Percentiles rank a stretch among this genome's conserved stretches.
phyloP scores from a whole-genome alignment of 257 asterid species.

The Linderniella brevidens region DNA sequence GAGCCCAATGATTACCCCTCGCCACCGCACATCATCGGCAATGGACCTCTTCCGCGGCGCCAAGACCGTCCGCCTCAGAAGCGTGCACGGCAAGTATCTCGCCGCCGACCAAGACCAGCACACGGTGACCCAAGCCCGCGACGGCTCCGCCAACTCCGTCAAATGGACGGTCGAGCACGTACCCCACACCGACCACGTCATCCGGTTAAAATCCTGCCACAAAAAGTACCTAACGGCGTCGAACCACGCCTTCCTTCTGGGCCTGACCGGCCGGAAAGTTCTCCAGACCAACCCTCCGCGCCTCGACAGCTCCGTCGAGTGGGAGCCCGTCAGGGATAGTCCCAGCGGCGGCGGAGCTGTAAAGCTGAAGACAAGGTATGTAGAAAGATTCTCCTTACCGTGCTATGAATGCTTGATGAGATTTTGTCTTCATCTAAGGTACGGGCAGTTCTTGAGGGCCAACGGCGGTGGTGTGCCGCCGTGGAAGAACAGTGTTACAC shows the following conservation, averaged over 20 bases:
- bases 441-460: constrained; percentile 72
- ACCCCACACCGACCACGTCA: constrained; percentile 15
- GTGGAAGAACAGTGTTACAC: constrained; percentile 88
- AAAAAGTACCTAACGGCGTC: constrained; percentile 62
- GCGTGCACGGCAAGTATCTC: constrained; percentile 48
- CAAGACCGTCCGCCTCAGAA: constrained; percentile 41
- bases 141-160: constrained; percentile 35
- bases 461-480: constrained; percentile 93
- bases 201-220: constrained; percentile 53
- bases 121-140: constrained; percentile 43
- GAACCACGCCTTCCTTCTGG: constrained; percentile 44
- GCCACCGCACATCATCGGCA: constrained; percentile 14
- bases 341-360: constrained; percentile 20
- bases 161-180: constrained; percentile 54
- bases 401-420: background rate
- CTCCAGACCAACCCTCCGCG: constrained; percentile 44
- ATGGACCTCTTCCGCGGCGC: constrained; percentile 60
- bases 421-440: background rate
- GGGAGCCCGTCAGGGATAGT: constrained; percentile 77
- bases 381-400: background rate
- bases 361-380: constrained; percentile 60
- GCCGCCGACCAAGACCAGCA: constrained; percentile 51
- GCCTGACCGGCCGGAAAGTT: constrained; percentile 74
- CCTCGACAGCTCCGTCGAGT: constrained; percentile 76
- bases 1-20: no score